phyloP scores from a whole-genome alignment of 805 yeast species.

The Wickerhamiella dianesei region DNA sequence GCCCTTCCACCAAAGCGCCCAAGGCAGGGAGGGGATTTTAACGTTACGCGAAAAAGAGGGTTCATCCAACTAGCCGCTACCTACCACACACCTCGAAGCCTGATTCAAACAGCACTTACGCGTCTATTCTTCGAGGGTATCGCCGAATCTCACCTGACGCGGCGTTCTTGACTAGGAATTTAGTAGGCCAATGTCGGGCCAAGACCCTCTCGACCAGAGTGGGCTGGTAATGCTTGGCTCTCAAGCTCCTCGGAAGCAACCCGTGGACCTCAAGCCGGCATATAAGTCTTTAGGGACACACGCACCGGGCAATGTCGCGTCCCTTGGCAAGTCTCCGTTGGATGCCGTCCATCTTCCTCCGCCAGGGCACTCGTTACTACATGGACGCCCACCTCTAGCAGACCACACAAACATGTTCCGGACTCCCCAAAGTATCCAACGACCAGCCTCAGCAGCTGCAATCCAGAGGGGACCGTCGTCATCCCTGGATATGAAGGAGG shows the following conservation, averaged over 20 bases:
- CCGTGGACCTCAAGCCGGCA: not conserved
- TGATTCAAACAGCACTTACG: too few relatives aligned
- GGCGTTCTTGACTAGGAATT: too few relatives aligned
- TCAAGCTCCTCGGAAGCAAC: not conserved
- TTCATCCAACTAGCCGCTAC: too few relatives aligned
- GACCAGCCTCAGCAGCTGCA: constrained; percentile 4
- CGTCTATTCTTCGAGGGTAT: too few relatives aligned
- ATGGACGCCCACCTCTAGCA: constrained; percentile 3
- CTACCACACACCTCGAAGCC: too few relatives aligned
- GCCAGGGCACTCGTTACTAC: constrained; percentile 6
- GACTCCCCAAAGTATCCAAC: constrained; percentile 13
- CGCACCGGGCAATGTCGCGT: constrained; percentile 48
- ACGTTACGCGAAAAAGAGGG: too few relatives aligned
- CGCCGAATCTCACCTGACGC: too few relatives aligned
- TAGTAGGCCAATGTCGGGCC: not conserved
- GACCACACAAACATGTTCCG: constrained; percentile 9
- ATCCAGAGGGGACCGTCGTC: not conserved
- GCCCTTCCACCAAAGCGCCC: too few relatives aligned
- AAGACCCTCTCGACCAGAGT: not conserved
- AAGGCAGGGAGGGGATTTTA: too few relatives aligned
- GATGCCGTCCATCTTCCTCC: constrained; percentile 13
- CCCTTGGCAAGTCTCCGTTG: constrained; percentile 65
- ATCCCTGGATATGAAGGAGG: not conserved
- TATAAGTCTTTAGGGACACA: not conserved
- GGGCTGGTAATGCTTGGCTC: not conserved